These are phyloP conservation scores for Rugonectria rugulosa DNA, from an alignment of 2,329 filamentous ascomycete genomes.

Conservation along the genomic window DNA sequence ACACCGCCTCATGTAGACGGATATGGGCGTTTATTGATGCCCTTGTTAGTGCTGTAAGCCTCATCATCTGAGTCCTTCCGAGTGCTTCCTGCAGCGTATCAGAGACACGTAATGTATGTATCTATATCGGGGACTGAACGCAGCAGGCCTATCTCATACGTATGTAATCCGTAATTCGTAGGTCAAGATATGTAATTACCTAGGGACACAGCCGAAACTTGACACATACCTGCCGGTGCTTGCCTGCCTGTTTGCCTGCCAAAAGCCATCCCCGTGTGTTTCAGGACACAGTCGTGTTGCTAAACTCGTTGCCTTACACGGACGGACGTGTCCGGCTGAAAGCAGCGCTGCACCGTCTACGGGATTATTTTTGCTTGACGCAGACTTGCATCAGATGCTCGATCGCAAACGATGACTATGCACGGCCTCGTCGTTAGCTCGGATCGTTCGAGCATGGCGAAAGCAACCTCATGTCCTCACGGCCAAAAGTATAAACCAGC, in stretches of 20 bases:
- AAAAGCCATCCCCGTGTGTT: conserved; percentile 2
- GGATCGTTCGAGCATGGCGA: conserved; percentile 10
- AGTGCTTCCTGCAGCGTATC: not conserved
- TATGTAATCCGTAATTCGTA: too few species aligned
- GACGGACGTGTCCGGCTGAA: conserved; percentile 7
- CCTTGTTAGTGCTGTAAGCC: conserved; percentile 2
- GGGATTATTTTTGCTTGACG: not conserved
- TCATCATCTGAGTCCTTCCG: too few species aligned
- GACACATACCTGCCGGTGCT: not conserved
- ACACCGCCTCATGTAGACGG: conserved; percentile 3
- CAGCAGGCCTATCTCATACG: too few species aligned
- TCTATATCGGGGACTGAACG: conserved; percentile 8
- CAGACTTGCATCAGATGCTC: not conserved
- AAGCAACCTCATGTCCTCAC: not conserved
- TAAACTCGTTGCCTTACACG: not conserved
- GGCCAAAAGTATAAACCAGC: conserved; percentile 18
- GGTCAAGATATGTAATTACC: too few species aligned
- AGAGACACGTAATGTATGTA: conserved; percentile 14
- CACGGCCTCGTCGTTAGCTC: not conserved
- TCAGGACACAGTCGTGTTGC: conserved; percentile 2
- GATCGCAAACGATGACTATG: not conserved
- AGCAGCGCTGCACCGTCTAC: not conserved
- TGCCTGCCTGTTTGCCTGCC: conserved; percentile 1
- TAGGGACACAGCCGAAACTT: too few species aligned
- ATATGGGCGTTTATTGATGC: not conserved